These are phyloP conservation scores for Suhomyces panamericanus DNA, from an alignment of 1,139 yeast species.

Conservation along the genomic window DNA sequence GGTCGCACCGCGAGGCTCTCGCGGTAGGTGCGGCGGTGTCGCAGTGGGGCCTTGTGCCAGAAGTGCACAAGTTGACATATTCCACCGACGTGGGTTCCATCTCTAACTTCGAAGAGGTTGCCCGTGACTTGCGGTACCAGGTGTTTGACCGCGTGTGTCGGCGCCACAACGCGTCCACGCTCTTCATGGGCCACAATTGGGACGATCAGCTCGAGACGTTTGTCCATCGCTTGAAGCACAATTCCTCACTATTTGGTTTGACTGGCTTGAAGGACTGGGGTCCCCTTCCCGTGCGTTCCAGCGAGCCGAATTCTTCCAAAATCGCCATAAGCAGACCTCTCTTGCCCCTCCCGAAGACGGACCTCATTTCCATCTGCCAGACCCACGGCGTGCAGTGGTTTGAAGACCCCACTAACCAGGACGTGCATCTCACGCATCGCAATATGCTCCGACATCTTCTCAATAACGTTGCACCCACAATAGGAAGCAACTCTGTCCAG, in stretches of 20 bases:
- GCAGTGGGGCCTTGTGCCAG: conserved; percentile 44
- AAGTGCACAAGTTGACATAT: conserved; percentile 38
- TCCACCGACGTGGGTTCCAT: conserved; percentile 24
- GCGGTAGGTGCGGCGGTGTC: conserved; percentile 35
- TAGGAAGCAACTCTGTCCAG: background rate
- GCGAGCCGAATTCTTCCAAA: conserved; percentile 1
- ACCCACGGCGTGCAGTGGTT: conserved; percentile 52
- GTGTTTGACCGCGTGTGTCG: conserved; percentile 40
- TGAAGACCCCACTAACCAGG: conserved; percentile 66
- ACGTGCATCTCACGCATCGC: conserved; percentile 53
- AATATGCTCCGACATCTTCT: conserved; percentile 46
- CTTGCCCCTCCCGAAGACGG: conserved; percentile 43
- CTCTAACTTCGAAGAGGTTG: conserved; percentile 55
- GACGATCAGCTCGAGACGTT: conserved; percentile 78
- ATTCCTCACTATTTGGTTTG: conserved; percentile 63
- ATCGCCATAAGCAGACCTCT: conserved; percentile 52
- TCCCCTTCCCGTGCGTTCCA: conserved; percentile 27
- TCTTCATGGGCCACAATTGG: conserved; percentile 65
- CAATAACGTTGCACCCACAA: conserved; percentile 16
- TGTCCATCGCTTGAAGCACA: conserved; percentile 51
- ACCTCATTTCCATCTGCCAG: conserved; percentile 49
- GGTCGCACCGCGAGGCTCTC: conserved; percentile 50
- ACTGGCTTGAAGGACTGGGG: conserved; percentile 36
- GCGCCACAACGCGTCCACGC: conserved; percentile 23
- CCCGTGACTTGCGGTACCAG: conserved; percentile 54